Conservation (phyloP, 75 land plant species). For the Selaginella moellendorffii region DNA sequence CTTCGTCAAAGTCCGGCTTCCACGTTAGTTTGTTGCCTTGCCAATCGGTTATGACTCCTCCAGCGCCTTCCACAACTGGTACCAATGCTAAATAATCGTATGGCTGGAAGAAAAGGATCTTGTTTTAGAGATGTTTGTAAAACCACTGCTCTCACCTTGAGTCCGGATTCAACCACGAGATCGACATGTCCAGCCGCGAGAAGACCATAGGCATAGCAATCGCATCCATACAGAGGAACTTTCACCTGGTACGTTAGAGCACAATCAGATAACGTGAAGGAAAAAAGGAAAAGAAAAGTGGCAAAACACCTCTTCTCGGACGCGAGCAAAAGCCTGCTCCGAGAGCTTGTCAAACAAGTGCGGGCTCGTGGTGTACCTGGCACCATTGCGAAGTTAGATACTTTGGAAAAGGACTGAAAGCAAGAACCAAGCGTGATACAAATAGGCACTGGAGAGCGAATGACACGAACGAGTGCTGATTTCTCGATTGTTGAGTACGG, state of each 20-base stretch:
- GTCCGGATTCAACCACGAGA: slow-evolving; percentile 87
- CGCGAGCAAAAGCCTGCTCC: slow-evolving; percentile 64
- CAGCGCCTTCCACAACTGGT: slow-evolving; percentile 95
- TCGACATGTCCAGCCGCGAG: slow-evolving; percentile 89
- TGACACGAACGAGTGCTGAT: slow-evolving; percentile 61
- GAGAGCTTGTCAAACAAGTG: slow-evolving; percentile 71
- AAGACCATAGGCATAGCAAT: slow-evolving; percentile 98
- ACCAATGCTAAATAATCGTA: slow-evolving; percentile 85
- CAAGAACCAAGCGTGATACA: slow-evolving; percentile 35
- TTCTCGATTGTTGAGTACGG: slow-evolving; percentile 57
- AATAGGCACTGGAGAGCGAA: slow-evolving; percentile 51
- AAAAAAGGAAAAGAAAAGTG: neutral
- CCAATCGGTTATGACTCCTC: slow-evolving; percentile 93
- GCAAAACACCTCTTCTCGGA: slow-evolving; percentile 52
- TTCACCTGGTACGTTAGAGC: slow-evolving; percentile 43
- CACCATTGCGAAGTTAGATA: too few relatives aligned
- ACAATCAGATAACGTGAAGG: neutral
- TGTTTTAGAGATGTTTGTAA: neutral
- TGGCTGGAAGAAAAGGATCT: slow-evolving; percentile 42
- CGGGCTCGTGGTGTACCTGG: slow-evolving; percentile 94
- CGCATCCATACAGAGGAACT: slow-evolving; percentile 94
- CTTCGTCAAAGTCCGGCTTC: too few relatives aligned
- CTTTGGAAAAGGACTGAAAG: neutral
- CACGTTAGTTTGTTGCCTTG: slow-evolving; percentile 55
- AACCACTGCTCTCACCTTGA: slow-evolving; percentile 48